Evolutionary conservation across 345 rosid genomes (phyloP), one percentile per base, ranked within the genome.

Genomic region (Atalantia buxifolia): DNA sequence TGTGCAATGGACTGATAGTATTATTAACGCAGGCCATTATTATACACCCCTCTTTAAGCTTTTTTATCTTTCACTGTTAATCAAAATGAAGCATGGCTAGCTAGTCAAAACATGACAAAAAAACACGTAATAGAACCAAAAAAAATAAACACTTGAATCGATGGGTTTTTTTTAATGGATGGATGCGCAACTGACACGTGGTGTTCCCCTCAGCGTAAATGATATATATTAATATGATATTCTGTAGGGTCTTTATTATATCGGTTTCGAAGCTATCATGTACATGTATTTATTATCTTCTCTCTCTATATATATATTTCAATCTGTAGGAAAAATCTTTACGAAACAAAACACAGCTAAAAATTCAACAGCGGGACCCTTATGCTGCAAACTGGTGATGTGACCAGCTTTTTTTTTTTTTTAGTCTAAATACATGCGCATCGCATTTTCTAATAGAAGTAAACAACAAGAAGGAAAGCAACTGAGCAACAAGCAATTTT

Each of bases 1-100:
- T 56, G 68, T 16, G 62, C 66, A 71, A 71, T 59, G 55, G 74
- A 72, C 66, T 76, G 50, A 40, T 40, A 56, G 14, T 66, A 56
- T 12, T 40, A 28, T 16, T 40, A 72, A 2, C 36, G 65, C 69
- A 13, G 30, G 24, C 78, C 60, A 71, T 72, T 7, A n/a, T 57
- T 65, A 71, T 31, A 28, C 22, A 13, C 13, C 50, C 12, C n/a
- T 71, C 56, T 25, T n/a, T 24, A 74, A 25, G 12, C 68, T 28
- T 62, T 42, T 28, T 6, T 19, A 28, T 21, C 68, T 74, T 73
- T 73, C 40, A 9, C 35, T 42, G 33, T 19, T 40, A 7, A 18
- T 24, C 50, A 38, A 9, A 25, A 7, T 38, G 36, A 27, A 42
- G 25, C 62, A 7, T 25, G 10, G 35, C 6, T 4, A 57, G 36